Percentiles rank a stretch among this genome's conserved stretches.
phyloP scores from a whole-genome alignment of 495 filamentous ascomycete genomes.

The Daldinia bambusicola region DNA sequence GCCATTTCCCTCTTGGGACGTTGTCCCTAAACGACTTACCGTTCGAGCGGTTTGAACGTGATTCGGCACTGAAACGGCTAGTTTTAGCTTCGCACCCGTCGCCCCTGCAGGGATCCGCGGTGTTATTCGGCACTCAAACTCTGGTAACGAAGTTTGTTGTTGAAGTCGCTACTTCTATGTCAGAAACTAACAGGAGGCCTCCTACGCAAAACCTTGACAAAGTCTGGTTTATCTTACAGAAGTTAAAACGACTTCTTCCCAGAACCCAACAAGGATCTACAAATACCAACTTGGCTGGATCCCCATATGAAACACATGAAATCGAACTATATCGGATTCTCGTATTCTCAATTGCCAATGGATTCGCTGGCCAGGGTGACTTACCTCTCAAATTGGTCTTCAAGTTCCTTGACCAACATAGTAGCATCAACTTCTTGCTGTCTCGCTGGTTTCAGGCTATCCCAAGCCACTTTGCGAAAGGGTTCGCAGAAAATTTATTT shows the following conservation, averaged over 20 bases:
- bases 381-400: constrained; percentile 6
- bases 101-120: constrained; percentile 5
- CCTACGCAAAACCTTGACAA: background rate
- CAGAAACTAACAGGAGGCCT: background rate
- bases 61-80: constrained; percentile 2
- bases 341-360: constrained; percentile 24
- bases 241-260: constrained; percentile 12
- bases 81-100: background rate
- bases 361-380: constrained; percentile 20
- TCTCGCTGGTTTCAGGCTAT: constrained; percentile 2
- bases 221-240: constrained; percentile 5
- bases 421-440: constrained; percentile 9
- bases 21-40: constrained; percentile 14
- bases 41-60: constrained; percentile 20
- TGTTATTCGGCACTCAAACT: constrained; percentile 5
- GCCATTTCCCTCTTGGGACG: background rate
- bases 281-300: background rate
- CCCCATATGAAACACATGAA: background rate
- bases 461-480: constrained; percentile 1
- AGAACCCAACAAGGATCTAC: background rate
- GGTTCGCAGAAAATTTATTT: constrained; percentile 33
- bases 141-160: background rate
- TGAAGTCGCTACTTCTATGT: constrained; percentile 13
- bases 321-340: constrained; percentile 26
- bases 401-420: constrained; percentile 11